phyloP scores from a whole-genome alignment of 305 asterid species.

The Fraxinus floribunda region DNA sequence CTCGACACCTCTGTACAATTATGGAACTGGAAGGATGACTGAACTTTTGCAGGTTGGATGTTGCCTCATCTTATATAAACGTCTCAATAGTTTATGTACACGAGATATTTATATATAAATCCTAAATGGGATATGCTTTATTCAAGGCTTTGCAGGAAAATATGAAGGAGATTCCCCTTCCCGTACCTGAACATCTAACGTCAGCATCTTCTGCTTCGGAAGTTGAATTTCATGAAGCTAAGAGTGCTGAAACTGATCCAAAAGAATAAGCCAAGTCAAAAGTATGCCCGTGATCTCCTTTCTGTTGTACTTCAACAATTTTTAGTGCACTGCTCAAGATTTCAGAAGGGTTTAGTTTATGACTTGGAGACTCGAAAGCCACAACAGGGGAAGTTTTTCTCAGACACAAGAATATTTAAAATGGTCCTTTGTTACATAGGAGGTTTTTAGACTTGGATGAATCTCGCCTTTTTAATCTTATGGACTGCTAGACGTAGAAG shows the following conservation, averaged over 20 bases:
- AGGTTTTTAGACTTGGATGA: neutral
- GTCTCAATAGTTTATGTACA: neutral
- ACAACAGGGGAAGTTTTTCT: neutral
- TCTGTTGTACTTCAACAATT: neutral
- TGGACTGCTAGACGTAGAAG: neutral
- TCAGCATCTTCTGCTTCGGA: constrained; percentile 11
- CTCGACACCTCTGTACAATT: constrained; percentile 45
- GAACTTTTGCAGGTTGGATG: constrained; percentile 79
- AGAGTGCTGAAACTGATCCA: constrained; percentile 20
- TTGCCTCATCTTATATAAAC: neutral
- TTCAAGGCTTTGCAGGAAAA: constrained; percentile 84
- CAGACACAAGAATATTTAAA: neutral
- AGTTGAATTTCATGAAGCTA: constrained; percentile 19
- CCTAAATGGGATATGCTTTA: constrained; percentile 20
- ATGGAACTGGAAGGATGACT: constrained; percentile 77
- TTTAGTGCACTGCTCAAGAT: neutral
- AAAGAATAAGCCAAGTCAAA: constrained; percentile 18
- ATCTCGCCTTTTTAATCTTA: neutral
- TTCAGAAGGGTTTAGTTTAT: neutral
- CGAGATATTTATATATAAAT: neutral
- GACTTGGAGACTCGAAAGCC: neutral
- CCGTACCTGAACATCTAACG: constrained; percentile 33
- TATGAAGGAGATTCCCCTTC: constrained; percentile 48
- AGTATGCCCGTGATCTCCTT: neutral
- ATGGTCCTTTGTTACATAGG: neutral